phyloP scores from a whole-genome alignment of 169 alveolate species.

The Sarcocystis neurona region DNA sequence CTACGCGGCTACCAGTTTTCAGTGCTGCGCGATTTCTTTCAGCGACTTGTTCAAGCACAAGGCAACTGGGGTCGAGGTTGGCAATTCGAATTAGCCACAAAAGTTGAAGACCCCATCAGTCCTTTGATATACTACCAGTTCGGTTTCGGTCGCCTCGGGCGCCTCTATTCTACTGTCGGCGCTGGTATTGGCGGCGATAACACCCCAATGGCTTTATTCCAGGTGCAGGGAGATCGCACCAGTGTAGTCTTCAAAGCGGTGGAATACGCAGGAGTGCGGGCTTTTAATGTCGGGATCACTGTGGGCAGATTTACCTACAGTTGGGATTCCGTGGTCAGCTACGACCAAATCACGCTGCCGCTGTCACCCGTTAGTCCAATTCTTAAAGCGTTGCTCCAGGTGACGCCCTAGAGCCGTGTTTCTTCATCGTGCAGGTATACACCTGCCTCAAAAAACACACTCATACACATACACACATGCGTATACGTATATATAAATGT shows the following conservation, averaged over 20 bases:
- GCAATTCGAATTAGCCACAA: constrained; percentile 32
- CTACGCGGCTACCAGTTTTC: constrained; percentile 45
- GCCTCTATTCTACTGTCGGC: constrained; percentile 28
- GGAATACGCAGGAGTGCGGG: constrained; percentile 43
- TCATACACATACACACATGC: too few relatives aligned
- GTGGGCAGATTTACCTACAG: constrained; percentile 57
- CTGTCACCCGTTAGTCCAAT: constrained; percentile 8
- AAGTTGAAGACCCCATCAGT: constrained; percentile 31
- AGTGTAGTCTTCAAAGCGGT: constrained; percentile 44
- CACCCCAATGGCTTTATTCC: constrained; percentile 35
- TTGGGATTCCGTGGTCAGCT: constrained; percentile 42
- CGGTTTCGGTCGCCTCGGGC: constrained; percentile 54
- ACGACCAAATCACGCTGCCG: constrained; percentile 30
- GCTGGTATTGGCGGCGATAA: constrained; percentile 49
- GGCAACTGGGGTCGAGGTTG: constrained; percentile 65
- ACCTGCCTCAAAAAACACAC: too few relatives aligned
- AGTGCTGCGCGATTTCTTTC: constrained; percentile 43
- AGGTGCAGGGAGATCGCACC: constrained; percentile 21
- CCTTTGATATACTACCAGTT: constrained; percentile 2
- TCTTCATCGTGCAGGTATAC: too few relatives aligned
- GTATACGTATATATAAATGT: too few relatives aligned
- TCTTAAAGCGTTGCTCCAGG: not conserved
- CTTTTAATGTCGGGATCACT: constrained; percentile 22
- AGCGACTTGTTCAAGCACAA: constrained; percentile 25
- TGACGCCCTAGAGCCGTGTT: constrained; percentile 23